Evolutionary conservation across 148 eudicot genomes (phyloP).

Genomic region (Nyssa sinensis): DNA sequence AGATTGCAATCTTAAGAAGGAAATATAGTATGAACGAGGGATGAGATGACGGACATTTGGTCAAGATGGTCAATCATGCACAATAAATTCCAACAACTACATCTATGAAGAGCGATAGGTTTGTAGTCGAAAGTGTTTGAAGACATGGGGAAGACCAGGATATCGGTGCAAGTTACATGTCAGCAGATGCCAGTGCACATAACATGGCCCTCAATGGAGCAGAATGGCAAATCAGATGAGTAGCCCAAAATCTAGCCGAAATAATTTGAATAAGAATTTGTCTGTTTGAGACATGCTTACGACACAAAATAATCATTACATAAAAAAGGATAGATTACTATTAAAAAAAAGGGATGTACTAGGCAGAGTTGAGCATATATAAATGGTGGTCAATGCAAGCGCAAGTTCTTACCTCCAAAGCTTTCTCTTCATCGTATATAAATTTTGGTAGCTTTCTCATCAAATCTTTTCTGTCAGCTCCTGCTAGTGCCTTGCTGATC

Average conservation of each 20-base stretch:
- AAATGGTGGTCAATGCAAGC: background rate
- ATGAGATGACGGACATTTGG: constrained; percentile 38
- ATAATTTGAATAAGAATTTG: background rate
- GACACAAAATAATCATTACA: background rate
- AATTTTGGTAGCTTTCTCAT: constrained; percentile 75
- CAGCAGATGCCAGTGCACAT: background rate
- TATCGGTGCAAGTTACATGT: background rate
- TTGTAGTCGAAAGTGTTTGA: background rate
- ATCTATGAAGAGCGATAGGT: background rate
- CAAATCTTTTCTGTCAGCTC: constrained; percentile 67
- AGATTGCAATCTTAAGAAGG: background rate
- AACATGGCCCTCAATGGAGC: background rate
- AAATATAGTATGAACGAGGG: no score
- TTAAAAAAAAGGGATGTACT: constrained; percentile 7
- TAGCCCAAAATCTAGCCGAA: background rate
- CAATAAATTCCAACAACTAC: no score
- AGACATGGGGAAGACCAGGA: background rate
- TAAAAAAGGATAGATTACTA: background rate
- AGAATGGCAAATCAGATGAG: background rate
- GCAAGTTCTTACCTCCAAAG: constrained; percentile 51
- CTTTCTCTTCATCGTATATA: constrained; percentile 76
- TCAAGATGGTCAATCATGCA: constrained; percentile 28
- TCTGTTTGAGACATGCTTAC: background rate
- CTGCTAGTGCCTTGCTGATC: constrained; percentile 73
- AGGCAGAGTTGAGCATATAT: background rate